Evolutionary conservation across 208 protist genomes (phyloP).

Genomic region (Leishmania arabica): DNA sequence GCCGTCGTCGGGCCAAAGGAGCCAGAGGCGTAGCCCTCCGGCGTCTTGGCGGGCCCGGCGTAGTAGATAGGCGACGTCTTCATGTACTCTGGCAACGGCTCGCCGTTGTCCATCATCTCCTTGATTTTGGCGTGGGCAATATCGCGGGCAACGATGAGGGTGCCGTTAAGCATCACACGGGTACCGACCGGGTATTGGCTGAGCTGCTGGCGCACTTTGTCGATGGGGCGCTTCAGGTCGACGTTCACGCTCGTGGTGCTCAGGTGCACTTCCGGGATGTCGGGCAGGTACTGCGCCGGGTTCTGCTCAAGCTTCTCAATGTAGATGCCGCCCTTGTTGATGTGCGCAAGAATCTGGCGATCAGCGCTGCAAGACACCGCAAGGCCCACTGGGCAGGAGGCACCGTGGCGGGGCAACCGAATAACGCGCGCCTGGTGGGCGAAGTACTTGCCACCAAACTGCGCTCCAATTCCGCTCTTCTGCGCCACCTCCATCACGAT

Average conservation of each 20-base stretch:
- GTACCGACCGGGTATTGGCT: slow-evolving; percentile 89
- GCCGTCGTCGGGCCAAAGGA: slow-evolving; percentile 98
- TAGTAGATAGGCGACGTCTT: slow-evolving; percentile 97
- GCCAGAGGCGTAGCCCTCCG: slow-evolving; percentile 90
- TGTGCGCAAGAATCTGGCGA: slow-evolving; percentile 95
- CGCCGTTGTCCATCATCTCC: slow-evolving; percentile 86
- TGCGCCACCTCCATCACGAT: slow-evolving; percentile 90
- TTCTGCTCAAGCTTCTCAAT: slow-evolving; percentile 94
- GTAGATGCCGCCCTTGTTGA: slow-evolving; percentile 94
- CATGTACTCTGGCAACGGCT: slow-evolving; percentile 92
- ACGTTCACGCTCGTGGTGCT: slow-evolving; percentile 71
- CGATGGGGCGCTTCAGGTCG: slow-evolving; percentile 92
- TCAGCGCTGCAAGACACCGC: slow-evolving; percentile 97
- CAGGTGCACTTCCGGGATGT: slow-evolving; percentile 48
- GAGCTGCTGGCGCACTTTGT: slow-evolving; percentile 77
- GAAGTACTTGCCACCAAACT: slow-evolving; percentile 98
- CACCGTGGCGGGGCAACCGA: slow-evolving; percentile 91
- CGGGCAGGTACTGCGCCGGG: slow-evolving; percentile 92
- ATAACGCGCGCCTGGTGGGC: slow-evolving; percentile 96
- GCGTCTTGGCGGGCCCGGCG: slow-evolving; percentile 96
- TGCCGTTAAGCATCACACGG: slow-evolving; percentile 93
- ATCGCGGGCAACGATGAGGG: slow-evolving; percentile 97
- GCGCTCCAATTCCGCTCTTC: slow-evolving; percentile 93
- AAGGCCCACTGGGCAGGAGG: slow-evolving; percentile 93
- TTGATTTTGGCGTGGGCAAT: slow-evolving; percentile 97